A percentile compares a stretch with the other conserved stretches of the same genome.
phyloP scores from a whole-genome alignment of 208 protist genomes.

The Leishmania lainsoni region DNA sequence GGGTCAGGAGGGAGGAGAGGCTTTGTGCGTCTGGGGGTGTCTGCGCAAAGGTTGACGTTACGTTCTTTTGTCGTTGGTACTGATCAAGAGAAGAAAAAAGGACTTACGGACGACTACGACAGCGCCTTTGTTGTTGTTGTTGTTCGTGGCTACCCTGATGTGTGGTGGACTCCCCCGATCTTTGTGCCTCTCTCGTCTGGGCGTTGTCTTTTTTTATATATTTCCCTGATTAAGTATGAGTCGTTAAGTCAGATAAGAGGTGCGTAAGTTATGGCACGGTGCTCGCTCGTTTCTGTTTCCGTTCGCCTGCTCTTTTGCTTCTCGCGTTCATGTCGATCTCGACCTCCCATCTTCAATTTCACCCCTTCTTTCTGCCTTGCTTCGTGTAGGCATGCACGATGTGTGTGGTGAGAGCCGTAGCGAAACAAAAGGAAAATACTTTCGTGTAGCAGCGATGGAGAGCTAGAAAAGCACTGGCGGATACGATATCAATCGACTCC shows the following conservation, averaged over 20 bases:
- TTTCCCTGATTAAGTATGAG: not conserved
- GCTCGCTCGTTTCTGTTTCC: not conserved
- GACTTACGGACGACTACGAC: not conserved
- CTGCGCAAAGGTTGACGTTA: not conserved
- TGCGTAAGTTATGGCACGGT: not conserved
- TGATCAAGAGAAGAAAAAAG: not conserved
- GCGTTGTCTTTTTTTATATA: not conserved
- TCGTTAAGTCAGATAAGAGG: slow-evolving; percentile 2
- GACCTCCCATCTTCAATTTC: not conserved
- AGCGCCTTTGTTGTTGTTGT: not conserved
- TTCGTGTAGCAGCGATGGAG: not conserved
- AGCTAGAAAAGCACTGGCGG: not conserved
- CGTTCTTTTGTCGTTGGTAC: not conserved
- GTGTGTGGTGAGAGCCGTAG: not conserved
- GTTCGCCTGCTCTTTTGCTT: not conserved
- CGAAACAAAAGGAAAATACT: not conserved
- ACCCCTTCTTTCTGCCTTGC: not conserved
- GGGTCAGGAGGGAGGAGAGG: not conserved
- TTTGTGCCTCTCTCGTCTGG: not conserved
- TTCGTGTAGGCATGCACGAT: not conserved
- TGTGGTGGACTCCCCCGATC: not conserved
- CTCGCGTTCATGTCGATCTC: not conserved
- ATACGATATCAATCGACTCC: not conserved
- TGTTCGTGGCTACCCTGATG: not conserved
- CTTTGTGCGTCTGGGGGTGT: not conserved